Evolutionary conservation across 2,329 filamentous ascomycete genomes (phyloP), one percentile per base, ranked within the genome.

Genomic region (Colletotrichum truncatum): DNA sequence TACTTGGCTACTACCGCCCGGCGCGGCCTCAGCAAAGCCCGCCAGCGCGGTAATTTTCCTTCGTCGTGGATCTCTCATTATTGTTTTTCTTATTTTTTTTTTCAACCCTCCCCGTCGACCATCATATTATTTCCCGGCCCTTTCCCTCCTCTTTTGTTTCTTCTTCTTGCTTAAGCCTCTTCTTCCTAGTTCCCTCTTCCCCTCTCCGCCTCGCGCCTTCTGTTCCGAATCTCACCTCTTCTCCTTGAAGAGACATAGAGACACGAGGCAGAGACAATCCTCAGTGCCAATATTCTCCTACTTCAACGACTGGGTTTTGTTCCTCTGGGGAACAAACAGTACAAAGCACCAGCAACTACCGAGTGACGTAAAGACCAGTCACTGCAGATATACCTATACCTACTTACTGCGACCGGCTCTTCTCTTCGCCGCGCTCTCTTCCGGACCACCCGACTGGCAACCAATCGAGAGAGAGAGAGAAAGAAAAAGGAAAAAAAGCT

Each of bases 31-130:
- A 30, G 36, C 39, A 45, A 25, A 51, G 34, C 53, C 60, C 26
- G 43, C 48, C 54, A 36, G 25, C 54, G 46, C 54, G 54, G 56
- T 51, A 51, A 62, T 62, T 36, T 62, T 65, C 48, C 62, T 51
- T 23, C 48, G 18, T 58, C 62, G 53, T 68, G 60, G 57, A 66
- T 66, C 57, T 49, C 36, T 51, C 43, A 18, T 39, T n/a, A 12
- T 63, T 26, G 23, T 34, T 16, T 28, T 12, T 63, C 25, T 34
- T 58, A 55, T 57, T 66, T 46, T 43, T 49, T 62, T 56, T 30
- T 60, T 54, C 46, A n/a, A n/a, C n/a, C n/a, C n/a, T 57, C 56
- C 45, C 66, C 60, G 28, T 62, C 46, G 34, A 10, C 28, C 38
- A n/a, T 46, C 46, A 34, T 55, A 41, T 56, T 56, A 51, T 34